Base-by-base conservation (phyloP, 176 grass and related monocot genomes). In the Leersia perrieri region DNA sequence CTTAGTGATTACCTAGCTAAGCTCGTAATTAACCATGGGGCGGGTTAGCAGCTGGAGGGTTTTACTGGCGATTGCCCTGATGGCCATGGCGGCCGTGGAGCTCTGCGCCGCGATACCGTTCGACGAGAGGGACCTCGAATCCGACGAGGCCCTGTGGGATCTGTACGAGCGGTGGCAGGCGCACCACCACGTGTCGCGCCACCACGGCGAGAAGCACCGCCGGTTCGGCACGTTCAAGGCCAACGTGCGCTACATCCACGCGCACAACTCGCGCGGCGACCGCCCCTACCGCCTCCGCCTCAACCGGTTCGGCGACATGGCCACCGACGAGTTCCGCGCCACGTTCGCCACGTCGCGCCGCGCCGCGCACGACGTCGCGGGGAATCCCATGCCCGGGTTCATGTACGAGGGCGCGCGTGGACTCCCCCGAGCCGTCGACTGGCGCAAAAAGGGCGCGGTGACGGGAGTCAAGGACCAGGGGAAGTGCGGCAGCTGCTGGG, bases 281-380 rank as follows among this genome's bases (percentile, higher is more conserved):
- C 72, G 29, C 2, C 57, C 85, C 7, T 97, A 90, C 78, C 89
- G 91, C 65, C 93, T 97, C 20, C 40, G 63, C 28, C 88, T 97
- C n/a, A 97, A 97, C 88, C 91, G 79, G 20, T 97, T 93, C 84
- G 93, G 90, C 40, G 93, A 97, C 81, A 85, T 93, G 90, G 36
- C 36, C 22, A 82, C 8, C 5, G 83, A 93, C 35, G 86, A 97
- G 76, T 93, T 97, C 70, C 86, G 84, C 8, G 26, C 70, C 26
- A 67, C 76, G 18, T 91, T 93, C 60, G 90, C 88, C 8, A 75
- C 84, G 11, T 79, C 85, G 38, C 81, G n/a, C n/a, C n/a, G n/a
- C n/a, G n/a, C n/a, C n/a, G n/a, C n/a, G n/a, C n/a, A n/a, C n/a
- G n/a, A n/a, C n/a, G n/a, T n/a, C n/a, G n/a, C n/a, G n/a, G n/a